Conservation (phyloP, 164 flowering plant species). For the Litsea cubeba region DNA sequence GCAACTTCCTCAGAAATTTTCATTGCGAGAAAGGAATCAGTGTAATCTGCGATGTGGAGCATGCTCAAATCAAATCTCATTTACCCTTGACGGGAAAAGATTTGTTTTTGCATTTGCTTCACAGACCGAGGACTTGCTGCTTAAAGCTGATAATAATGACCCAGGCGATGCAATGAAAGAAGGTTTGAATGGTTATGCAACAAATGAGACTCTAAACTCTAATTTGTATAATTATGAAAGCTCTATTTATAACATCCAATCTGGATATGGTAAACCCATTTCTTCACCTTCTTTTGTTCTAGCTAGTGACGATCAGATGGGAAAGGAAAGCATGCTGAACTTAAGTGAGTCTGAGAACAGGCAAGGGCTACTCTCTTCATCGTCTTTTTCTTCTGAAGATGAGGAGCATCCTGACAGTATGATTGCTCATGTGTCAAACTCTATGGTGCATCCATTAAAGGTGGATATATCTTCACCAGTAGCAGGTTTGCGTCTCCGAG, state of each 20-base stretch:
- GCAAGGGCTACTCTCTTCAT: conserved; percentile 21
- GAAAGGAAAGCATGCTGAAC: conserved; percentile 11
- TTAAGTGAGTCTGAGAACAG: conserved; percentile 27
- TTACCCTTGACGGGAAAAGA: conserved; percentile 36
- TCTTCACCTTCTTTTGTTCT: background rate
- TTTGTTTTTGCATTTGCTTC: conserved; percentile 29
- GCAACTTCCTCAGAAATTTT: conserved; percentile 45
- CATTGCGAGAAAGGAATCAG: conserved; percentile 23
- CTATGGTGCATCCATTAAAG: conserved; percentile 17
- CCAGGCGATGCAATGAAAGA: conserved; percentile 19
- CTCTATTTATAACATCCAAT: conserved; percentile 26
- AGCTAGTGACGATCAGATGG: background rate
- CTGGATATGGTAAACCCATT: conserved; percentile 21
- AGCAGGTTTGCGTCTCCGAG: conserved; percentile 32
- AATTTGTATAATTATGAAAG: conserved; percentile 33
- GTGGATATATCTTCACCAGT: conserved; percentile 22
- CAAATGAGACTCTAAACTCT: conserved; percentile 17
- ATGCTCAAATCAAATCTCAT: conserved; percentile 48
- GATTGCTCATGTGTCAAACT: conserved; percentile 13
- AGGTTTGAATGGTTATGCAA: conserved; percentile 16
- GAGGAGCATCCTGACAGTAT: conserved; percentile 28
- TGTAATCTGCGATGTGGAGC: conserved; percentile 62
- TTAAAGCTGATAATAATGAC: conserved; percentile 14
- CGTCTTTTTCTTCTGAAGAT: conserved; percentile 33
- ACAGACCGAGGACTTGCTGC: conserved; percentile 8